These are phyloP conservation scores for Polyplosphaeria fusca DNA, from an alignment of 495 filamentous ascomycete genomes.

Conservation along the genomic window DNA sequence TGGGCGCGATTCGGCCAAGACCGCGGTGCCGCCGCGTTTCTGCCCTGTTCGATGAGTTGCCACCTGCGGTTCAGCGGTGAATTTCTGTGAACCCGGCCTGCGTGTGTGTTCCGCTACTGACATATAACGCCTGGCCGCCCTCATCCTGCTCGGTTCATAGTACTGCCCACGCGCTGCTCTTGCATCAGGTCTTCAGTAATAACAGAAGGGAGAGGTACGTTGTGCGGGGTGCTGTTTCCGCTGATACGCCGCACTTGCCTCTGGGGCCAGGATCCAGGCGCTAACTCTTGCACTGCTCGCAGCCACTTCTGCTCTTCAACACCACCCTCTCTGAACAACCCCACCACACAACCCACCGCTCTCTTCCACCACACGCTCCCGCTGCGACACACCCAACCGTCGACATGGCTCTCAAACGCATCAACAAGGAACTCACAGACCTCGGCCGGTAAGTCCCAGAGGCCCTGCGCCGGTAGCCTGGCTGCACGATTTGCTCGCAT, in stretches of 20 bases:
- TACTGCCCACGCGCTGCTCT: neutral
- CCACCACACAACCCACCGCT: conserved; percentile 20
- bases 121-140: conserved; percentile 22
- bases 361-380: conserved; percentile 30
- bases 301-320: conserved; percentile 26
- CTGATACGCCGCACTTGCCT: conserved; percentile 29
- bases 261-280: conserved; percentile 31
- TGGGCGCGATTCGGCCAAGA: neutral
- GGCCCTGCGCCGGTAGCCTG: neutral
- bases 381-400: conserved; percentile 41
- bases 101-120: neutral
- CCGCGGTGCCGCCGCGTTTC: conserved; percentile 7
- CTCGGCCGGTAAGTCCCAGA: conserved; percentile 80
- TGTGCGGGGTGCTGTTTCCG: conserved; percentile 21
- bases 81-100: conserved; percentile 7
- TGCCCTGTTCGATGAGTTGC: conserved; percentile 21
- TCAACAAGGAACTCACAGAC: conserved; percentile 99
- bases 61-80: conserved; percentile 12
- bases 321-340: conserved; percentile 21
- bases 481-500: conserved; percentile 29
- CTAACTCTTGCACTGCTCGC: conserved; percentile 34
- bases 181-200: neutral
- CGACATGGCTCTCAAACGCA: conserved; percentile 96
- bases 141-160: conserved; percentile 9
- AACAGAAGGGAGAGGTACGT: conserved; percentile 16